Conservation (phyloP, 176 grass and related monocot genomes). For the Carex cristatella region DNA sequence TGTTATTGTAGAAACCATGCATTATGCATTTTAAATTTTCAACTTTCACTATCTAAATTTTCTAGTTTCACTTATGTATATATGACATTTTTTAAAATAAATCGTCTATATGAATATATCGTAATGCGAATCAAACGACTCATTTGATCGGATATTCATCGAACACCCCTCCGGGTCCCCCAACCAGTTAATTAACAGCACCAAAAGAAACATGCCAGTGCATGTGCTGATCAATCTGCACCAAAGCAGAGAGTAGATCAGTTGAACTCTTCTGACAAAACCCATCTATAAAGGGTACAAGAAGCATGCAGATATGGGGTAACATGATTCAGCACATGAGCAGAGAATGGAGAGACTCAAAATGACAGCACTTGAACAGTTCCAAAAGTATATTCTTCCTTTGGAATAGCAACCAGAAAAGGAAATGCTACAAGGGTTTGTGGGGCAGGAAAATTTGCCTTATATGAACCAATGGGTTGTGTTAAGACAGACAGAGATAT, state of each 20-base stretch:
- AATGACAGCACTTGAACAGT: background rate
- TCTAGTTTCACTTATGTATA: too few species aligned
- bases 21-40: too few species aligned
- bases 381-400: background rate
- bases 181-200: background rate
- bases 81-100: too few species aligned
- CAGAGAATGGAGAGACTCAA: background rate
- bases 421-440: background rate
- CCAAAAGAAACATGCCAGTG: background rate
- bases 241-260: background rate
- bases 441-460: background rate
- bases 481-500: background rate
- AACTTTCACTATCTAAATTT: too few species aligned
- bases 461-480: background rate
- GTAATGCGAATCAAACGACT: too few species aligned
- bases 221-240: too few species aligned
- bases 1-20: too few species aligned
- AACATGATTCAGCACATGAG: conserved; percentile 4
- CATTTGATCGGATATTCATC: too few species aligned
- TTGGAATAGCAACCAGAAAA: background rate
- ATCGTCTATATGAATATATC: too few species aligned
- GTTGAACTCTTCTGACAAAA: background rate
- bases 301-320: background rate
- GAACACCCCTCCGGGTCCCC: too few species aligned
- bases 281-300: background rate